Evolutionary conservation across 2,329 filamentous ascomycete species (phyloP).

Genomic region (Raffaelea albimanens): DNA sequence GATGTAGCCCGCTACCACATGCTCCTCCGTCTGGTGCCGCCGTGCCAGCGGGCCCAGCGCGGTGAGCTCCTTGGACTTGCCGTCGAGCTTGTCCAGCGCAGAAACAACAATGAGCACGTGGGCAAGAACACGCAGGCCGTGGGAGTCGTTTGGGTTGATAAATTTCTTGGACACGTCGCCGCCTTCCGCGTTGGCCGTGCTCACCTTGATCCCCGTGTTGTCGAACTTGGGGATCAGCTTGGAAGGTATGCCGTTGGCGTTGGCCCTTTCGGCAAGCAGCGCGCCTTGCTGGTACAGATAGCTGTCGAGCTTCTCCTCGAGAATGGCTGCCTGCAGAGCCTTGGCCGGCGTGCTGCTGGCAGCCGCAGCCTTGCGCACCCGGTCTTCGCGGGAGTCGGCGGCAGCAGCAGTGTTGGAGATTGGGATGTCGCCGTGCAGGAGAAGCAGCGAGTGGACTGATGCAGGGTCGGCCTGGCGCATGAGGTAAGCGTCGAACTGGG

Average conservation of each 20-base stretch:
- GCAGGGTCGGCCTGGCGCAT: conserved; percentile 12
- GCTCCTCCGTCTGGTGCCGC: conserved; percentile 48
- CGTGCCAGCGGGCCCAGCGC: conserved; percentile 27
- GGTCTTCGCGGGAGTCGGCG: background rate
- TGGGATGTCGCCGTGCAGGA: conserved; percentile 13
- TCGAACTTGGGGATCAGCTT: conserved; percentile 31
- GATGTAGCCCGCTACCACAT: conserved; percentile 73
- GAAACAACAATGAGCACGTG: conserved; percentile 59
- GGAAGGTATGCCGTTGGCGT: conserved; percentile 23
- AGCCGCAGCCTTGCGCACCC: conserved; percentile 24
- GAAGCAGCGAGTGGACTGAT: conserved; percentile 9
- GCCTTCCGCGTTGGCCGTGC: conserved; percentile 13
- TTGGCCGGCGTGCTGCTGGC: conserved; percentile 58
- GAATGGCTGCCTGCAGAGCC: conserved; percentile 65
- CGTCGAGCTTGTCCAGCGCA: conserved; percentile 45
- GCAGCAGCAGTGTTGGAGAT: background rate
- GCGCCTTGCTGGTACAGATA: conserved; percentile 52
- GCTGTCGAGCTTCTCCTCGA: conserved; percentile 51
- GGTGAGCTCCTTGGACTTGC: conserved; percentile 18
- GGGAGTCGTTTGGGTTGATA: conserved; percentile 46
- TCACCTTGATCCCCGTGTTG: conserved; percentile 19
- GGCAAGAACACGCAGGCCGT: conserved; percentile 58
- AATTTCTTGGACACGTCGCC: conserved; percentile 19
- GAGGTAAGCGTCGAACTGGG: conserved; percentile 16
- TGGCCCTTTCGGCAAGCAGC: conserved; percentile 37